Evolutionary conservation across 2,329 filamentous ascomycete species (phyloP).

Genomic region (Trichoderma arundinaceum): DNA sequence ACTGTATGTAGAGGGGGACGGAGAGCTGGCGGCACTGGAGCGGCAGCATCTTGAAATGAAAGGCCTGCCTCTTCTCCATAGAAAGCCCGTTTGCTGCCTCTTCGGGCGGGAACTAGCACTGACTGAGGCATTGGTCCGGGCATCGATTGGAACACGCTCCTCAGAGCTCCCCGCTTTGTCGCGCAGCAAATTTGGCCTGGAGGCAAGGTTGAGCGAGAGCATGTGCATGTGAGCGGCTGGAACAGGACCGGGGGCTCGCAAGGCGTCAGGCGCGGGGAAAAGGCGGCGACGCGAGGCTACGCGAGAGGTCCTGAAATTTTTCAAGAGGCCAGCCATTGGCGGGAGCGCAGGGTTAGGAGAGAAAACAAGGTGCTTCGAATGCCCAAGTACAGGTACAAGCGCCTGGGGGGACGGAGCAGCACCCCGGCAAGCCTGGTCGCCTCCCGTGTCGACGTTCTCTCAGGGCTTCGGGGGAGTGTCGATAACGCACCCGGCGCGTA

Average conservation of each 20-base stretch:
- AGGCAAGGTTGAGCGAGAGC: constrained; percentile 4
- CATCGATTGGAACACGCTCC: constrained; percentile 21
- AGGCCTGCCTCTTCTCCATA: background rate
- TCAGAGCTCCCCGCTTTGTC: constrained; percentile 23
- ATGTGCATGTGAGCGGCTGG: constrained; percentile 29
- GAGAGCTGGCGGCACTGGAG: background rate
- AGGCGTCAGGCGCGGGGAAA: constrained; percentile 31
- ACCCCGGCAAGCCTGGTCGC: background rate
- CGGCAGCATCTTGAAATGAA: constrained; percentile 29
- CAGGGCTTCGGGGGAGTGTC: constrained; percentile 10
- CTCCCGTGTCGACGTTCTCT: no score
- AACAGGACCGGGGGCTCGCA: constrained; percentile 9
- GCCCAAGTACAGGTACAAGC: constrained; percentile 13
- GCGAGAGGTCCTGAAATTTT: constrained; percentile 32
- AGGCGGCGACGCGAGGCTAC: constrained; percentile 29
- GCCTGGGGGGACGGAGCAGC: background rate
- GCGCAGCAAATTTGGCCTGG: constrained; percentile 15
- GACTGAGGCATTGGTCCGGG: constrained; percentile 29
- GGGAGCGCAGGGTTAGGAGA: constrained; percentile 22
- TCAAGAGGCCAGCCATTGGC: constrained; percentile 8
- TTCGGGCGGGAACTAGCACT: constrained; percentile 29
- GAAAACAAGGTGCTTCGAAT: constrained; percentile 19
- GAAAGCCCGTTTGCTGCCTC: constrained; percentile 22
- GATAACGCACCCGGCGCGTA: constrained; percentile 5
- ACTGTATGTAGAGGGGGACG: background rate